Percentiles rank a stretch among this genome's conserved stretches.
phyloP scores from a whole-genome alignment of 768 basidiomycete species.

The Russula brevipes region DNA sequence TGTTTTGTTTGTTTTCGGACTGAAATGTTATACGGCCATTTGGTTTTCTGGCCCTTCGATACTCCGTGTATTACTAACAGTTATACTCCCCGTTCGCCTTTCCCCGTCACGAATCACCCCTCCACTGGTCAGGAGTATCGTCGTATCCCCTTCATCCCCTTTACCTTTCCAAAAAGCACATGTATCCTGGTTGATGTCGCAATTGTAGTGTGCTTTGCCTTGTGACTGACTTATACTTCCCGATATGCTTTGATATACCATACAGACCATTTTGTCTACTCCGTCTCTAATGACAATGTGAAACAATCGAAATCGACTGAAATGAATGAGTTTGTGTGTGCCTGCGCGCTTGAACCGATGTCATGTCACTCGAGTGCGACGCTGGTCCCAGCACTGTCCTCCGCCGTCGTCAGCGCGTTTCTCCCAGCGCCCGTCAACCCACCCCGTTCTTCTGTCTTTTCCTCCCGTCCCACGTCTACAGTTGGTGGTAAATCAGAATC shows the following conservation, averaged over 20 bases:
- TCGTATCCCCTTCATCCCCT: slow-evolving; percentile 41
- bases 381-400: background rate
- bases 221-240: slow-evolving; percentile 11
- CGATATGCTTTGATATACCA: slow-evolving; percentile 12
- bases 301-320: background rate
- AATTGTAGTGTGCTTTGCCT: slow-evolving; percentile 19
- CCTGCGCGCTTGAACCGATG: background rate
- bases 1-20: background rate
- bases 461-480: slow-evolving; percentile 6
- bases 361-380: background rate
- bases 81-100: slow-evolving; percentile 19
- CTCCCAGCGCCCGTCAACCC: background rate
- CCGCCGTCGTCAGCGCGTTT: background rate
- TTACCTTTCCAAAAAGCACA: background rate
- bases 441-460: background rate
- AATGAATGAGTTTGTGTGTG: background rate
- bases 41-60: slow-evolving; percentile 38
- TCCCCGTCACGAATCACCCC: slow-evolving; percentile 30
- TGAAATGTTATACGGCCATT: slow-evolving; percentile 25
- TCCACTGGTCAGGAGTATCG: slow-evolving; percentile 51
- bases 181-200: background rate
- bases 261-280: background rate
- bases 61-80: slow-evolving; percentile 33
- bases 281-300: background rate
- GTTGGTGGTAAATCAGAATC: background rate